Evolutionary conservation across 2,329 filamentous ascomycete genomes (phyloP), one percentile per base, ranked within the genome.

Genomic region (Scedosporium apiospermum): DNA sequence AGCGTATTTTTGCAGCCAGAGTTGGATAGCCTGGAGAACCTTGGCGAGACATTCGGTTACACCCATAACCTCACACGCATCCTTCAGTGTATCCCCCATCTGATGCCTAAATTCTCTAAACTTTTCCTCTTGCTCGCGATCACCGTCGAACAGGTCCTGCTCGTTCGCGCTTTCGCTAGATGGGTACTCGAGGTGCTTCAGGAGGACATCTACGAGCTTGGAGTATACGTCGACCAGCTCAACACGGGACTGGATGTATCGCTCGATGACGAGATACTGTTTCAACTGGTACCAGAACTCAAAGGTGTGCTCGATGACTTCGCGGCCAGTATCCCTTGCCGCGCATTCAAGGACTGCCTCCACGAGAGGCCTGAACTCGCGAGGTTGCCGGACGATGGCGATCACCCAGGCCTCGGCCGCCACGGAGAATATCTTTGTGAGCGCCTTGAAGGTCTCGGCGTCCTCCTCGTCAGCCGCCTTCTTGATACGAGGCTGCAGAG

Each of bases 231-330:
- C 90, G 42, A 90, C 81, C 62, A 91, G 84, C 68, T 89, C 82
- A 66, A 91, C 75, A 60, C 93, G 86, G 49, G 93, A 89, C 69
- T 92, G 84, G 60, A 90, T 89, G 72, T 97, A 99, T 67, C 88
- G 88, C 42, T 98, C 93, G 61, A 99, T 76, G 1, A 93, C 92
- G 58, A 99, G 81, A 72, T 96, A 97, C 73, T 97, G 92, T 79
- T 99, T 99, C 57, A 99, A 82, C 72, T 99, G 95, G 72, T 96
- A 98, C 95, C 95, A 99, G 77, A 99, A 98, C 67, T 86, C 87
- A 76, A 99, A 99, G 0, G 96, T 99, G 69, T 95, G 87, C 62
- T 91, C 90, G 66, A 99, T 92, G 4, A 93, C 91, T 67, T 99
- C 95, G 65, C 89, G 86, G 62, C 97, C 93, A 72, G 87, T 87